Percentiles rank a stretch among this genome's conserved stretches.
Conservation (phyloP, 176 grass and related monocot species). For the Thinopyrum elongatum region DNA sequence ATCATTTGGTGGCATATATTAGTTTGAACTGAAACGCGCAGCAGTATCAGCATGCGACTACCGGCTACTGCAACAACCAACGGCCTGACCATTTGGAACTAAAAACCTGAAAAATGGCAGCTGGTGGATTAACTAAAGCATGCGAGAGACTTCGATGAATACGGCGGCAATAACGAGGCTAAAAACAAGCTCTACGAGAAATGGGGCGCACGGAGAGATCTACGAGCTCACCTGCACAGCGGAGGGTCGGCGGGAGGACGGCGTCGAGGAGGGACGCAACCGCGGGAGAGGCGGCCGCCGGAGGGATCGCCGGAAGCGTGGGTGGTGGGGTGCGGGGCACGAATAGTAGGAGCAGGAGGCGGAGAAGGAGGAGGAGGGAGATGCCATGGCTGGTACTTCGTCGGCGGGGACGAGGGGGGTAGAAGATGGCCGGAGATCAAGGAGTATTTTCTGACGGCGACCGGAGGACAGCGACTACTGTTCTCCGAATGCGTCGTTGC, state of each 20-base stretch:
- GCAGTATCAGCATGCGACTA: no score
- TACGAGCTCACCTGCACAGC: conserved; percentile 18
- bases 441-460: neutral
- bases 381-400: neutral
- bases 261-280: neutral
- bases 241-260: neutral
- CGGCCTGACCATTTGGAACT: neutral
- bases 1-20: neutral
- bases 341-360: neutral
- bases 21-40: neutral
- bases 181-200: neutral
- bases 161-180: conserved; percentile 26
- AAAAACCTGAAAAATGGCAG: conserved; percentile 1
- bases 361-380: neutral
- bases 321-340: neutral
- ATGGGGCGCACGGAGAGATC: conserved; percentile 16
- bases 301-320: conserved; percentile 25
- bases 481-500: neutral
- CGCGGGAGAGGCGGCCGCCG: conserved; percentile 4
- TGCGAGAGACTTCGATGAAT: neutral
- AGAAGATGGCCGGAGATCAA: neutral
- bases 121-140: neutral
- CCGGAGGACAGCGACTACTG: neutral
- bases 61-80: neutral
- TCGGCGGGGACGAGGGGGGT: neutral